A percentile compares a stretch with the other conserved stretches of the same genome.
These are phyloP conservation scores for Sugiyamaella americana DNA, from an alignment of 805 yeast species.

Conservation along the genomic window DNA sequence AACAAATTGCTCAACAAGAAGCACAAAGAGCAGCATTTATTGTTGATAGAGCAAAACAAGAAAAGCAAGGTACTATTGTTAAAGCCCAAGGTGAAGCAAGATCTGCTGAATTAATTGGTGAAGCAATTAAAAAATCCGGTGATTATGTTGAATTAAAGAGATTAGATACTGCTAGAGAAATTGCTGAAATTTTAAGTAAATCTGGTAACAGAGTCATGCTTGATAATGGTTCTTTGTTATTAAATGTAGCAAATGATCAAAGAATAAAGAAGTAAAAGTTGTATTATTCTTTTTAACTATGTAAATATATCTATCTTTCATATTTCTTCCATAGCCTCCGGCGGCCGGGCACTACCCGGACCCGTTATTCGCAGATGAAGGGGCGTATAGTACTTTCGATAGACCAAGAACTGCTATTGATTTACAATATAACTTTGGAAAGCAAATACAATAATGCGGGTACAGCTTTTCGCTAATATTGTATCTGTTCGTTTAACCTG, in stretches of 20 bases:
- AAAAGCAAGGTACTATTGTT: slow-evolving; percentile 93
- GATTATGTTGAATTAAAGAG: slow-evolving; percentile 96
- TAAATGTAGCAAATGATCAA: slow-evolving; percentile 80
- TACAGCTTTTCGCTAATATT: too few relatives aligned
- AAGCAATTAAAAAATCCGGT: slow-evolving; percentile 91
- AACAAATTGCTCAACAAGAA: slow-evolving; percentile 98
- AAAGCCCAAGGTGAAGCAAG: slow-evolving; percentile 98
- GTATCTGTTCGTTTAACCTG: too few relatives aligned
- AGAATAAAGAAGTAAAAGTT: slow-evolving; percentile 38
- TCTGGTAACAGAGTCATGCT: slow-evolving; percentile 90
- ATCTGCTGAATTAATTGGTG: slow-evolving; percentile 97
- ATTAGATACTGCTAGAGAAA: slow-evolving; percentile 94
- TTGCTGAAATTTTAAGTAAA: slow-evolving; percentile 73
- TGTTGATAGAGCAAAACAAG: slow-evolving; percentile 96
- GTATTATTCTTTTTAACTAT: too few relatives aligned
- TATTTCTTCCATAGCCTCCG: too few relatives aligned
- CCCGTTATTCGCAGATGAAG: too few relatives aligned
- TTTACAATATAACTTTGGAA: too few relatives aligned
- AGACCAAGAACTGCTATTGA: too few relatives aligned
- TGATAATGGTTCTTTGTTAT: slow-evolving; percentile 85
- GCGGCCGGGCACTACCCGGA: too few relatives aligned
- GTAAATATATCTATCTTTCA: too few relatives aligned
- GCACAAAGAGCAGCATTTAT: slow-evolving; percentile 97
- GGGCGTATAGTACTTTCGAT: neutral
- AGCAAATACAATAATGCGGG: too few relatives aligned